phyloP scores from a whole-genome alignment of 78 protist species.

The Dictyostelium brefeldianum region DNA sequence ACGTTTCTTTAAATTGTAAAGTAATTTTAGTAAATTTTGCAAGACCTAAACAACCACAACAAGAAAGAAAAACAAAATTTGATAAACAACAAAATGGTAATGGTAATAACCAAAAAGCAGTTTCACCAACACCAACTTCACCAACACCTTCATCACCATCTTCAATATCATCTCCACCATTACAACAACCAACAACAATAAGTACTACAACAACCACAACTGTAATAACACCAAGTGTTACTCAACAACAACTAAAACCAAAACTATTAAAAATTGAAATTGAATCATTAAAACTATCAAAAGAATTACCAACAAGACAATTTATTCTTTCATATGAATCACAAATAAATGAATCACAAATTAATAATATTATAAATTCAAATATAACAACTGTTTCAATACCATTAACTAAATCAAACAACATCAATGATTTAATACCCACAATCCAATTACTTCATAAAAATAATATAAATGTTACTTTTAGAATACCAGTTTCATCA shows the following conservation, averaged over 20 bases:
- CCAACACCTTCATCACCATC: neutral
- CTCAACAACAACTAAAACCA: neutral
- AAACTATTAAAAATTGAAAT: neutral
- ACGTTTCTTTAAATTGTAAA: constrained; percentile 31
- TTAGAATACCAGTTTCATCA: neutral
- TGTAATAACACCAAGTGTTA: neutral
- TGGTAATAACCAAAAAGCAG: neutral
- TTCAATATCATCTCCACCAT: neutral
- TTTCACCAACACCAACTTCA: neutral
- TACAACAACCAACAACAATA: neutral
- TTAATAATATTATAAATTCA: neutral
- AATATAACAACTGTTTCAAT: neutral
- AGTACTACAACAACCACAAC: neutral
- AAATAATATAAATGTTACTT: neutral
- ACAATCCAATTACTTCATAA: neutral
- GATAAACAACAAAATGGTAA: neutral
- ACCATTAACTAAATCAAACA: neutral
- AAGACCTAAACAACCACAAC: neutral
- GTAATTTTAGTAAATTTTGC: constrained; percentile 11
- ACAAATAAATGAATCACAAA: neutral
- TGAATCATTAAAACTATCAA: neutral
- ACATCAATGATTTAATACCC: neutral
- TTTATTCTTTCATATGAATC: neutral
- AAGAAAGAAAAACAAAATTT: neutral
- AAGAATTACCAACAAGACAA: constrained; percentile 1